Conservation (phyloP, 805 yeast genomes). For the Zygosaccharomyces kombuchaensis region DNA sequence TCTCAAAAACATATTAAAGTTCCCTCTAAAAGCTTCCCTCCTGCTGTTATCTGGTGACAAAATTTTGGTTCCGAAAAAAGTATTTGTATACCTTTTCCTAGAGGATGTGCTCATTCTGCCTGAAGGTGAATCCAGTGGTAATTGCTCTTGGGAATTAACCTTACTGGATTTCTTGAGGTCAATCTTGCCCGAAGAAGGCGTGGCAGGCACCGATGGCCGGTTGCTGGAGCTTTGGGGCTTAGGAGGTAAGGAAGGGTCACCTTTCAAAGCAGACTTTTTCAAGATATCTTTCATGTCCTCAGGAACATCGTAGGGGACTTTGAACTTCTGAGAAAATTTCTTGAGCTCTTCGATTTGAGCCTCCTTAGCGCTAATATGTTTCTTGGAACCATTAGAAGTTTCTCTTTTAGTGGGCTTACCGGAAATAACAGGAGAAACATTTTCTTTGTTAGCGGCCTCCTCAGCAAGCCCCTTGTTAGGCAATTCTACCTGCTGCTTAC, state of each 20-base stretch:
- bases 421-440: not conserved
- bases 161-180: constrained; percentile 21
- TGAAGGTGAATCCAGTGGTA: constrained; percentile 22
- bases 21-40: constrained; percentile 36
- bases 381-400: not conserved
- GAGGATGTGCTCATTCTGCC: constrained; percentile 18
- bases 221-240: constrained; percentile 18
- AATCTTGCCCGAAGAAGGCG: constrained; percentile 27
- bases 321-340: constrained; percentile 77
- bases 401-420: not conserved
- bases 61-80: constrained; percentile 40
- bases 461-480: not conserved
- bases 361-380: constrained; percentile 35
- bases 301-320: constrained; percentile 62
- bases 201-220: constrained; percentile 15
- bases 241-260: constrained; percentile 26
- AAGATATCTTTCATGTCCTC: constrained; percentile 30
- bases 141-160: constrained; percentile 28
- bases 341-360: constrained; percentile 65
- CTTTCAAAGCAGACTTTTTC: constrained; percentile 40
- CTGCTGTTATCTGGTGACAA: constrained; percentile 31
- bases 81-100: constrained; percentile 26
- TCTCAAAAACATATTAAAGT: constrained; percentile 52
- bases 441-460: not conserved
- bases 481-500: not conserved